Percentiles rank a stretch among this genome's conserved stretches.
phyloP scores from a whole-genome alignment of 1,284 basidiomycete genomes.

The Moniliophthora roreri region DNA sequence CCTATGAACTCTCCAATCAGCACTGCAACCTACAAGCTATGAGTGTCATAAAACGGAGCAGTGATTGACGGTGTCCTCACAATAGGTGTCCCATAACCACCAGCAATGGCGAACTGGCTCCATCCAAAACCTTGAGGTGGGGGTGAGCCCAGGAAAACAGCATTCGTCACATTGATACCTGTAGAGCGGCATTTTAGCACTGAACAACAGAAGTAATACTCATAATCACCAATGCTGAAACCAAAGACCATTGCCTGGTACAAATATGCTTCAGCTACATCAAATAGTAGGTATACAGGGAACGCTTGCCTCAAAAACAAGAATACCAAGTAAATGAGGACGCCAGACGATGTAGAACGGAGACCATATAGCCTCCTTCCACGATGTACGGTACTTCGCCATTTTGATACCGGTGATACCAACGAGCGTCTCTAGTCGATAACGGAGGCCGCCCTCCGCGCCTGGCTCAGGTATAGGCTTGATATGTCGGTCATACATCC shows the following conservation, averaged over 20 bases:
- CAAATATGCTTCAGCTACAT: neutral
- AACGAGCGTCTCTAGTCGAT: constrained; percentile 50
- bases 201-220: neutral
- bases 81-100: constrained; percentile 51
- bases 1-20: constrained; percentile 64
- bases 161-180: constrained; percentile 52
- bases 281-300: neutral
- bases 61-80: constrained; percentile 25
- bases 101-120: constrained; percentile 41
- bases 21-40: constrained; percentile 47
- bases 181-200: neutral
- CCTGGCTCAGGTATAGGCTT: constrained; percentile 33
- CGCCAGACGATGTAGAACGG: constrained; percentile 49
- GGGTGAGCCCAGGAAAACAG: constrained; percentile 53
- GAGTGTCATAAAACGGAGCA: neutral
- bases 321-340: constrained; percentile 46
- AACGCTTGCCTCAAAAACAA: constrained; percentile 42
- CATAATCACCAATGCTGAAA: constrained; percentile 49
- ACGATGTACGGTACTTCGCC: constrained; percentile 47
- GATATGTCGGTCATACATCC: constrained; percentile 56
- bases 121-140: constrained; percentile 51
- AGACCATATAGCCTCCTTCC: constrained; percentile 38
- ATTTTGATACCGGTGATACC: constrained; percentile 54
- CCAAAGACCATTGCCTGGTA: constrained; percentile 47
- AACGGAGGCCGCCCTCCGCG: constrained; percentile 31